Evolutionary conservation across 2,329 filamentous ascomycete species (phyloP), one percentile per base, ranked within the genome.

Genomic region (Seiridium cupressi): DNA sequence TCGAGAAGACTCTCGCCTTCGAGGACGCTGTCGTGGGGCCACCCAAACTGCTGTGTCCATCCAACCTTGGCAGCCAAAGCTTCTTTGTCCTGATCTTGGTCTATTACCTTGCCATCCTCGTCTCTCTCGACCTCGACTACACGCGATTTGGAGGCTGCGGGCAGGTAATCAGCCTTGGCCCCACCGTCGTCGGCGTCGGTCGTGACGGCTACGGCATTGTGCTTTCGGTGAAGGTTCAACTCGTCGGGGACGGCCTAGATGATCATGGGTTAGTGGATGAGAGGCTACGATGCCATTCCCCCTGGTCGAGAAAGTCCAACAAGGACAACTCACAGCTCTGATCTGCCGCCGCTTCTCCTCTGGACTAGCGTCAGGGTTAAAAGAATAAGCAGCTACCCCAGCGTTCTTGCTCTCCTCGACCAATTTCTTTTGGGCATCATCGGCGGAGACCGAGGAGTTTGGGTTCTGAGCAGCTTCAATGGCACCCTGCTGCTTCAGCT

Each of bases 1-100:
- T 99, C 93, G 44, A 95, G 82, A 69, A 96, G 73, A 62, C 86
- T 92, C 60, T 89, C 88, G 10, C 80, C 82, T 36, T 85, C 80
- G n/a, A 77, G 76, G 47, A 80, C 74, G 46, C 82, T 79, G 47
- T 89, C 82, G n/a, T 71, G 73, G 2, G 85, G 85, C 79, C 86
- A 87, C 66, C 92, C 92, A 72, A 97, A 93, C 64, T 86, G 87
- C 46, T 95, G 95, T 11, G 91, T 88, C 95, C 95, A 98, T 55
- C 95, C 95, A 5, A 93, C 92, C 62, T 77, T 78, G 48, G 76
- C 82, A 68, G 76, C 83, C 73, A 80, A 82, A 13, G 71, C 70
- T 67, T 70, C 76, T 63, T 79, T 84, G 70, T 84, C 80, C 57
- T 85, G 81, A 63, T 84, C 84, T 61, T 83, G 81, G 44, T 81